Conservation (phyloP, 2,329 filamentous ascomycete genomes). For the Mycocentrospora acerina region DNA sequence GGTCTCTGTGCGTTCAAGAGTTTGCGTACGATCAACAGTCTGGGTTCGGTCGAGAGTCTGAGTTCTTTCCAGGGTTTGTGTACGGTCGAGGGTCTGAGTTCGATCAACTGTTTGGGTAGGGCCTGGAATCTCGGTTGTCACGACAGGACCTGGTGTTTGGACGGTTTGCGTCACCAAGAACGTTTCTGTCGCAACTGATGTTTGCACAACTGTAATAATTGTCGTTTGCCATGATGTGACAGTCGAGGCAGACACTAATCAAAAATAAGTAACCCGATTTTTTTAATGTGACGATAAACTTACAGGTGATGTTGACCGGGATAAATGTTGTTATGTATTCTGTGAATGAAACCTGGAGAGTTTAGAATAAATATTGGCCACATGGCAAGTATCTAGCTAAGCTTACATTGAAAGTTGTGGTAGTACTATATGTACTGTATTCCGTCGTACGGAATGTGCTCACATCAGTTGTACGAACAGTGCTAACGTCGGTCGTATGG, state of each 20-base stretch:
- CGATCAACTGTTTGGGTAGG: not conserved
- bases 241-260: slow-evolving; percentile 8
- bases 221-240: slow-evolving; percentile 12
- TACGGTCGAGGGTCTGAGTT: no score
- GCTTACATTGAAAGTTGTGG: slow-evolving; percentile 6
- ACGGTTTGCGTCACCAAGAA: slow-evolving; percentile 11
- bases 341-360: slow-evolving; percentile 1
- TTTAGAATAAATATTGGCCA: no score
- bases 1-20: no score
- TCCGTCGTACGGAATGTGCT: slow-evolving; percentile 13
- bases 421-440: slow-evolving; percentile 13
- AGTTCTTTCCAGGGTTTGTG: no score
- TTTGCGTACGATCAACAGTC: no score
- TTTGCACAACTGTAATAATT: slow-evolving; percentile 2
- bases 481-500: slow-evolving; percentile 13
- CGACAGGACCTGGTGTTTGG: slow-evolving; percentile 3
- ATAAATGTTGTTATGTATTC: slow-evolving; percentile 21
- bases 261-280: not conserved
- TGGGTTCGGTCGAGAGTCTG: no score
- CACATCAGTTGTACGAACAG: slow-evolving; percentile 10
- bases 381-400: no score
- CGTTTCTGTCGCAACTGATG: slow-evolving; percentile 9
- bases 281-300: not conserved
- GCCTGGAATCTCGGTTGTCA: slow-evolving; percentile 2
- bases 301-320: slow-evolving; percentile 11